Evolutionary conservation across 176 grass and related monocot species (phyloP).

Genomic region (Urochloa ruziziensis): DNA sequence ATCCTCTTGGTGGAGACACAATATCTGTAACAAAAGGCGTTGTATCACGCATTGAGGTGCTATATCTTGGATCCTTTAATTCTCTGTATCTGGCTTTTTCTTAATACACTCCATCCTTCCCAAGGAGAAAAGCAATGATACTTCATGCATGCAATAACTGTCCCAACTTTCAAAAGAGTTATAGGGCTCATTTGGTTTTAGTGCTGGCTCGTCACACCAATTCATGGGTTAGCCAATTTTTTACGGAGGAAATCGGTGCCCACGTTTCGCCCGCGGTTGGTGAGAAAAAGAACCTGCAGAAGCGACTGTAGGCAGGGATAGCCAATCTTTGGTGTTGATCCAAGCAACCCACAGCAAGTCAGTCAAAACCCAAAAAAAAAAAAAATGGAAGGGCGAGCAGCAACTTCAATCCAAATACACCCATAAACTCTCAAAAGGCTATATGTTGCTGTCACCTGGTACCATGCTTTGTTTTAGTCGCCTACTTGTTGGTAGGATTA

Average conservation of each 20-base stretch:
- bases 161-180: conserved; percentile 14
- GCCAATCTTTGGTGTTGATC: too few relatives aligned
- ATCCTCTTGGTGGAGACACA: conserved; percentile 94
- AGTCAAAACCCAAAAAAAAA: too few relatives aligned
- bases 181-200: too few relatives aligned
- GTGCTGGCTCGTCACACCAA: too few relatives aligned
- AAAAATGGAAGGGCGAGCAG: too few relatives aligned
- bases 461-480: not conserved
- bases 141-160: conserved; percentile 10
- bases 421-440: not conserved
- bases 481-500: conserved; percentile 1
- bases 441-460: not conserved
- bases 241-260: too few relatives aligned
- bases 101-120: not conserved
- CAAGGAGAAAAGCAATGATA: conserved; percentile 6
- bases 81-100: conserved; percentile 25
- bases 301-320: too few relatives aligned
- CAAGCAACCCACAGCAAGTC: too few relatives aligned
- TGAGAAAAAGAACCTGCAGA: too few relatives aligned
- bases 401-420: too few relatives aligned
- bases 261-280: too few relatives aligned
- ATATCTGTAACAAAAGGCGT: conserved; percentile 99
- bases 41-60: conserved; percentile 95
- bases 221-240: too few relatives aligned
- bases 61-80: conserved; percentile 37